Evolutionary conservation across 345 rosid genomes (phyloP).

Genomic region (Populus pruinosa): DNA sequence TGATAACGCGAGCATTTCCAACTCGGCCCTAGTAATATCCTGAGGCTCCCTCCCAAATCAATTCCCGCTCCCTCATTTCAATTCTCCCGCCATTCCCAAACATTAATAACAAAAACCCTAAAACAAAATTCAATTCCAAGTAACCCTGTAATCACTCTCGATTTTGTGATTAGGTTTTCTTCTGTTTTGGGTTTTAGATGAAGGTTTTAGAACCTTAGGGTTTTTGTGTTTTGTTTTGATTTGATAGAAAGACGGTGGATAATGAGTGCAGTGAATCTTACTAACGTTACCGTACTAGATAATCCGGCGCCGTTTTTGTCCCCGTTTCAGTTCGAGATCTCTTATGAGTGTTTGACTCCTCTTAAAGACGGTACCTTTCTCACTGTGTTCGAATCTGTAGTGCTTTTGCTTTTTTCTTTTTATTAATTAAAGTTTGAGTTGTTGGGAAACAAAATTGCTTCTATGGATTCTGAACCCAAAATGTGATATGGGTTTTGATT

Average conservation of each 20-base stretch:
- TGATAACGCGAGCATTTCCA: neutral
- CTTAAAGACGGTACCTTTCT: slow-evolving; percentile 77
- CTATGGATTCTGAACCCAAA: neutral
- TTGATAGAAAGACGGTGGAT: neutral
- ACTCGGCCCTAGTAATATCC: neutral
- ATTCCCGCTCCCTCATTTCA: slow-evolving; percentile 24
- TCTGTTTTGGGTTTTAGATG: neutral
- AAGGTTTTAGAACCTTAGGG: slow-evolving; percentile 4
- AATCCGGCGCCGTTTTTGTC: slow-evolving; percentile 82
- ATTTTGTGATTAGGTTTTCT: neutral
- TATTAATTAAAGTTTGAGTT: neutral
- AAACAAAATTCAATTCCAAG: neutral
- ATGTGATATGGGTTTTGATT: neutral
- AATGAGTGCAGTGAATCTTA: slow-evolving; percentile 92
- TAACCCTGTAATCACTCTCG: neutral
- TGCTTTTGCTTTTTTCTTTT: neutral
- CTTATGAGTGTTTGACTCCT: slow-evolving; percentile 92
- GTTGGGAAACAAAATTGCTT: neutral
- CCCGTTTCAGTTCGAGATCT: slow-evolving; percentile 96
- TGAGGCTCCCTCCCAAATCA: neutral
- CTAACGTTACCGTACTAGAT: slow-evolving; percentile 84
- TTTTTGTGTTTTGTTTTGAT: neutral
- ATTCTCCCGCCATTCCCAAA: slow-evolving; percentile 20
- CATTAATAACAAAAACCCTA: neutral
- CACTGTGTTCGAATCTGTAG: neutral